Percentiles rank a stretch among this genome's conserved stretches.
Evolutionary conservation across 139 green algal genomes (phyloP).

Genomic region (Ulvella scutata): DNA sequence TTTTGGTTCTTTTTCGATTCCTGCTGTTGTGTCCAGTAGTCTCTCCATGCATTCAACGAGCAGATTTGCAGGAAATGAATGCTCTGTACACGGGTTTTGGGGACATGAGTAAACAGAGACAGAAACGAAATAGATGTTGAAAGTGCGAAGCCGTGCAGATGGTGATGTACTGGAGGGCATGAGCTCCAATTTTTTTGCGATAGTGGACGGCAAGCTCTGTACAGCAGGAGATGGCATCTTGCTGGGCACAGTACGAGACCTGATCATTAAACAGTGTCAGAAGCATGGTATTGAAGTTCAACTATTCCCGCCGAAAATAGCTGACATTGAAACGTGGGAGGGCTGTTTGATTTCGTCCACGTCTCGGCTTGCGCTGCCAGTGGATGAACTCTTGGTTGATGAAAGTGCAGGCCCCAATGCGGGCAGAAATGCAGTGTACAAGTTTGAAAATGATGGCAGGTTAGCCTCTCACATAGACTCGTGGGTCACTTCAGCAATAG

Average conservation of each 20-base stretch:
- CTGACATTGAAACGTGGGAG: conserved; percentile 32
- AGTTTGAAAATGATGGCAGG: not conserved
- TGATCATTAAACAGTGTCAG: conserved; percentile 29
- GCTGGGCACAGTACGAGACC: conserved; percentile 29
- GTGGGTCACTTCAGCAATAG: not conserved
- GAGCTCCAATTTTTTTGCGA: conserved; percentile 41
- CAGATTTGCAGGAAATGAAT: too few relatives aligned
- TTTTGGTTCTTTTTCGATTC: too few relatives aligned
- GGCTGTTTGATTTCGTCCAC: conserved; percentile 41
- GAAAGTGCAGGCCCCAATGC: not conserved
- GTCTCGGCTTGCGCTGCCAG: conserved; percentile 36
- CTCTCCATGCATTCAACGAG: too few relatives aligned
- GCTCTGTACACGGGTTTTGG: too few relatives aligned
- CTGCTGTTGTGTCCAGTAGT: too few relatives aligned
- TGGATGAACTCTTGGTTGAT: conserved; percentile 18
- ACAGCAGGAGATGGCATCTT: conserved; percentile 40
- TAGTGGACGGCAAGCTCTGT: conserved; percentile 18
- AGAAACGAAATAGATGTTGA: too few relatives aligned
- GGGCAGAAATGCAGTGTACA: not conserved
- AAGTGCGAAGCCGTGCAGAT: conserved; percentile 9
- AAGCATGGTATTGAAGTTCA: conserved; percentile 22
- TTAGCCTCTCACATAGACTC: not conserved
- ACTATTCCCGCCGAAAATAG: conserved; percentile 17
- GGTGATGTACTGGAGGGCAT: conserved; percentile 29
- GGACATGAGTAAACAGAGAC: too few relatives aligned